phyloP scores from a whole-genome alignment of 2,329 filamentous ascomycete species.

The Alternaria tenuissima region DNA sequence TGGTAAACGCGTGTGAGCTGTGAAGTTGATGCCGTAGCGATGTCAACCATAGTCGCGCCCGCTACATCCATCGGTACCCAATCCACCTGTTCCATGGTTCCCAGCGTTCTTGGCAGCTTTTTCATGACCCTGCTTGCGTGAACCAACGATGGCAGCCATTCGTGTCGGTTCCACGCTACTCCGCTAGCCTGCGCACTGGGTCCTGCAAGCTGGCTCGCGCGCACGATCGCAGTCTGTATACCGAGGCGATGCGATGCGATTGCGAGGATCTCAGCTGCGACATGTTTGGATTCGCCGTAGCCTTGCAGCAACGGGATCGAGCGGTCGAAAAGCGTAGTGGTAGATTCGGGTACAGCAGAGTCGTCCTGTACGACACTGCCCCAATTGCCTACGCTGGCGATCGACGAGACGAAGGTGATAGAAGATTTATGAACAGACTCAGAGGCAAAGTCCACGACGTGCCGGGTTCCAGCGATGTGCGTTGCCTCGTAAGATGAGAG shows the following conservation, averaged over 20 bases:
- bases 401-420: not conserved
- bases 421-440: not conserved
- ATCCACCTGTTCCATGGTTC: not conserved
- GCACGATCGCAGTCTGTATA: not conserved
- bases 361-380: not conserved
- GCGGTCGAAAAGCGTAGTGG: no score
- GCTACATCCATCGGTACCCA: not conserved
- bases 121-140: not conserved
- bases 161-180: not conserved
- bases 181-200: not conserved
- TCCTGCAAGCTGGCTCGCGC: not conserved
- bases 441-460: not conserved
- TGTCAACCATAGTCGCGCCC: not conserved
- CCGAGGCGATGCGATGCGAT: not conserved
- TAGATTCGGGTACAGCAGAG: not conserved
- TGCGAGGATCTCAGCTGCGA: not conserved
- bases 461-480: no score
- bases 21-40: not conserved
- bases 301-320: not conserved
- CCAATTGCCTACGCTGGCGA: not conserved
- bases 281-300: not conserved
- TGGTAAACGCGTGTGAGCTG: not conserved
- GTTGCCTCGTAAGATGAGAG: not conserved
- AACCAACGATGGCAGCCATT: not conserved
- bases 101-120: not conserved